Evolutionary conservation across 345 rosid species (phyloP), one percentile per base, ranked within the genome.

Genomic region (Capsella bursapastoris): DNA sequence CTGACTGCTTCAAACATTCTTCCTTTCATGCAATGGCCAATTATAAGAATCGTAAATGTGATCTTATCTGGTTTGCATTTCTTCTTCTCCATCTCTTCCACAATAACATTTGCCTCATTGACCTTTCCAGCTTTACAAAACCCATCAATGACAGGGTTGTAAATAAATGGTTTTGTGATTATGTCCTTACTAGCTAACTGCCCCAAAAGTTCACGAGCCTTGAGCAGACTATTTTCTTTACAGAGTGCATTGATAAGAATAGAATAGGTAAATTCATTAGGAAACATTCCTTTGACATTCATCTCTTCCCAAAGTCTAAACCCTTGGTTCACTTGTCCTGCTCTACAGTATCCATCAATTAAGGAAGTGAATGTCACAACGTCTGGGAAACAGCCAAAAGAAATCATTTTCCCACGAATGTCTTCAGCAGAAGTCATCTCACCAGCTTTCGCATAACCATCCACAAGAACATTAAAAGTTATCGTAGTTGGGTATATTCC

Each of bases 11-110:
- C 96, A 51, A 56, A 63, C 96, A 89, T 85, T 77, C 94, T 88
- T 50, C 98, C 97, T 79, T 89, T 91, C 96, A 91, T 84, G 73
- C 96, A 91, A 78, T 93, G 90, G 58, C 97, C 98, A 18, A 94
- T 85, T 58, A 94, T 89, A 58, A 94, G 91, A 84, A 94, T 91
- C 6, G 97, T 94, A 82, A 80, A 91, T 34, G 98, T 89, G 72
- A 94, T 80, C 74, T 86, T 91, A 84, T 94, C 98, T 28, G 94
- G 97, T n/a, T 66, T 37, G 71, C 98, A 91, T 65, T 78, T 82
- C 82, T 80, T 89, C 82, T 79, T 85, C 74, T 86, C 88, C 98
- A 93, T 86, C 82, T 91, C 93, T 18, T 57, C 77, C 41, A 87
- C 79, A 68, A 91, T 83, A 14, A 28, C 63, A 80, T 86, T 94